phyloP scores from a whole-genome alignment of 176 grass and related monocot species.

The Cenchrus americanus region DNA sequence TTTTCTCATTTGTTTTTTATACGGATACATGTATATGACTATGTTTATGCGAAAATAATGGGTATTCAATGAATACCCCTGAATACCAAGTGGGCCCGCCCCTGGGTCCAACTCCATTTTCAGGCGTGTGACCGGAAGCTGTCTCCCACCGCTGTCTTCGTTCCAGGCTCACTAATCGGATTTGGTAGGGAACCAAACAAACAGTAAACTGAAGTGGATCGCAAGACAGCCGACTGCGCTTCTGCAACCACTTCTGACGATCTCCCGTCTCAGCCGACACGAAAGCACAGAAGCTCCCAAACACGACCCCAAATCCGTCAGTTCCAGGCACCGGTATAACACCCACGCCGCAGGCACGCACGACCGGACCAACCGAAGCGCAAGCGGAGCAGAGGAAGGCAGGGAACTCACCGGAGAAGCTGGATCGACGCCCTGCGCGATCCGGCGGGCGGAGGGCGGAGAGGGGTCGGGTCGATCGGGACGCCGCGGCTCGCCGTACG shows the following conservation, averaged over 20 bases:
- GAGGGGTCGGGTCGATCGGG: slow-evolving; percentile 12
- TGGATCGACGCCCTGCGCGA: slow-evolving; percentile 18
- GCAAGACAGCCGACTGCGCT: neutral
- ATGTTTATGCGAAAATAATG: no score
- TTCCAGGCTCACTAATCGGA: neutral
- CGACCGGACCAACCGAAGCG: neutral
- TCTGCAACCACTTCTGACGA: neutral
- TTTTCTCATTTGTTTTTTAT: no score
- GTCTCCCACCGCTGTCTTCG: neutral
- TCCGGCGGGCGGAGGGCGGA: neutral
- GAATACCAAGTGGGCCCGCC: no score
- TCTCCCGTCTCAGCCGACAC: neutral
- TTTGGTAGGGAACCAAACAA: neutral
- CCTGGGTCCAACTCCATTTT: neutral
- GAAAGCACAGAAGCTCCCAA: neutral
- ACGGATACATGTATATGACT: no score
- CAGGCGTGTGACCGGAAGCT: neutral
- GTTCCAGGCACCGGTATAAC: neutral
- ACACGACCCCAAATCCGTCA: slow-evolving; percentile 2
- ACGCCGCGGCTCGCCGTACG: slow-evolving; percentile 13
- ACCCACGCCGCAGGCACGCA: neutral
- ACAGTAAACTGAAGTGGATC: neutral
- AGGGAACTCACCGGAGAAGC: slow-evolving; percentile 34
- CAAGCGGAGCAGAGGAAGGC: neutral
- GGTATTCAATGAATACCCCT: no score